Percentiles rank a stretch among this genome's conserved stretches.
Conservation (phyloP, 768 basidiomycete genomes). For the Termitomyces bulborhizus region DNA sequence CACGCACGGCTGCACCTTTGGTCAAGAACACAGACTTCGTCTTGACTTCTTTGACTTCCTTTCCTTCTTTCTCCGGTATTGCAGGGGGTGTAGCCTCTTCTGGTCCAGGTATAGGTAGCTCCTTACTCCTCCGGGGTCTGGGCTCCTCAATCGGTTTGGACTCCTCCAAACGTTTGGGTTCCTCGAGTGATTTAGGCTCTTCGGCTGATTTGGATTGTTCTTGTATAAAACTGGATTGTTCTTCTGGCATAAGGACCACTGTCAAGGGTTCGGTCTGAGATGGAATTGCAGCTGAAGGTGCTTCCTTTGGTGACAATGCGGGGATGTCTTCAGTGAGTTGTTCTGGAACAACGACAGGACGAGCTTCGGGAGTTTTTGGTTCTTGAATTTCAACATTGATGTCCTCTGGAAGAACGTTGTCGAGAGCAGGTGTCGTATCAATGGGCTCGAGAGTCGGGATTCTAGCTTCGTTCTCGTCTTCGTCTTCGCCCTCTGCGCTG, state of each 20-base stretch:
- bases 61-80: constrained; percentile 24
- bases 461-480: constrained; percentile 23
- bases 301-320: constrained; percentile 16
- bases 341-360: constrained; percentile 29
- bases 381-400: constrained; percentile 33
- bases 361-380: constrained; percentile 75
- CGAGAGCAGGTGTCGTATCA: constrained; percentile 12
- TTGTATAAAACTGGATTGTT: neutral
- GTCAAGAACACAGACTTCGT: constrained; percentile 19
- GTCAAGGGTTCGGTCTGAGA: constrained; percentile 4
- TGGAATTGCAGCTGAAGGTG: constrained; percentile 1
- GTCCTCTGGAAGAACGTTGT: constrained; percentile 16
- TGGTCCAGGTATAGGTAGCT: constrained; percentile 16
- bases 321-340: constrained; percentile 16
- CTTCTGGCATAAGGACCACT: neutral
- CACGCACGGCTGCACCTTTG: constrained; percentile 15
- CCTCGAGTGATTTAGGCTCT: constrained; percentile 14
- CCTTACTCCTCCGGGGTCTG: constrained; percentile 23
- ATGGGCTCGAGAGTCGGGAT: constrained; percentile 16
- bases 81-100: constrained; percentile 21
- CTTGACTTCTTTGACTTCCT: constrained; percentile 8
- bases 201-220: constrained; percentile 5
- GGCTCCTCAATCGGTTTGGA: constrained; percentile 8
- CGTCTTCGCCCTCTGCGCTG: constrained; percentile 29
- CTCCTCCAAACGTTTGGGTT: constrained; percentile 9